Conservation (phyloP, 768 basidiomycete genomes). For the Rhizopogon rudus region DNA sequence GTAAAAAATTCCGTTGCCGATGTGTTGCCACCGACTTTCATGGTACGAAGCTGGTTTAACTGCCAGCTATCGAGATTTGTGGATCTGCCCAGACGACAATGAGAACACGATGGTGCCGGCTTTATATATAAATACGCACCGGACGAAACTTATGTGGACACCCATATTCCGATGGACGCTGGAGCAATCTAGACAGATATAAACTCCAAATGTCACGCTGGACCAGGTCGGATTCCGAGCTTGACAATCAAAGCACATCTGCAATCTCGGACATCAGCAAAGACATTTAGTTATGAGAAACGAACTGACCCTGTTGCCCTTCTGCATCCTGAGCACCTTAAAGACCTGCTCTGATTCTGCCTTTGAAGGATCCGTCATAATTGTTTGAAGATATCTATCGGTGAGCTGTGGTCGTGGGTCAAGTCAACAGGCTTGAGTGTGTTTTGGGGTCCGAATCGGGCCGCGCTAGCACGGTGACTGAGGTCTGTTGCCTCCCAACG, state of each 20-base stretch:
- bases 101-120: slow-evolving; percentile 4
- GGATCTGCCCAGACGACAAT: slow-evolving; percentile 50
- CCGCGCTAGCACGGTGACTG: background rate
- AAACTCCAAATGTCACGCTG: slow-evolving; percentile 92
- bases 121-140: slow-evolving; percentile 44
- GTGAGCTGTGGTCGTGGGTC: background rate
- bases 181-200: slow-evolving; percentile 97
- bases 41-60: slow-evolving; percentile 81
- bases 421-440: background rate
- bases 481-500: background rate
- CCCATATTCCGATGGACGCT: slow-evolving; percentile 94
- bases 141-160: slow-evolving; percentile 95
- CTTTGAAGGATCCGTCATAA: slow-evolving; percentile 76
- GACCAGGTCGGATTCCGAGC: slow-evolving; percentile 98
- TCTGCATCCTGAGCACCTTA: slow-evolving; percentile 74
- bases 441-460: background rate
- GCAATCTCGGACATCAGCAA: background rate
- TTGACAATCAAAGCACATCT: slow-evolving; percentile 93
- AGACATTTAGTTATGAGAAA: background rate
- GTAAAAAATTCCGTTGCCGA: slow-evolving; percentile 85
- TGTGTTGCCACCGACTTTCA: slow-evolving; percentile 95
- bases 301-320: slow-evolving; percentile 77
- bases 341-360: slow-evolving; percentile 87
- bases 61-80: slow-evolving; percentile 97
- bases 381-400: background rate